Conservation (phyloP, 176 grass and related monocot species). For the Olyra latifolia region DNA sequence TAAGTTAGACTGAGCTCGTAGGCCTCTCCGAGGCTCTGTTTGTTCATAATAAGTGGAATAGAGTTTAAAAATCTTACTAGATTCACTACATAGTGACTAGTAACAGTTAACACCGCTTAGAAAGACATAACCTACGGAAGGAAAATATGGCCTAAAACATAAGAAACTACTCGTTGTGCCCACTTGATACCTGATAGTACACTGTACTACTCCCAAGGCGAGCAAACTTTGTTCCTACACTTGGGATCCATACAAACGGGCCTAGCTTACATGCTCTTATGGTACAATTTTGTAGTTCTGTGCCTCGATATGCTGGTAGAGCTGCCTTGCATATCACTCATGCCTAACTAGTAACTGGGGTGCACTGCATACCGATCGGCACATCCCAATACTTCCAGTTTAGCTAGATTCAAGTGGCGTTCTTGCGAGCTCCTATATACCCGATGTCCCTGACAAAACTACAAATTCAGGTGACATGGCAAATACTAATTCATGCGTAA, state of each 20-base stretch:
- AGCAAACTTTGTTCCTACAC: conserved; percentile 18
- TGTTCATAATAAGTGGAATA: too few species aligned
- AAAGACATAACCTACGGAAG: background rate
- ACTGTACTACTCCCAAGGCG: background rate
- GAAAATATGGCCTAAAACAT: background rate
- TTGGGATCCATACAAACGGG: conserved; percentile 21
- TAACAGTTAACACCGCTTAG: background rate
- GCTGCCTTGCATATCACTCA: conserved; percentile 24
- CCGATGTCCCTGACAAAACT: background rate
- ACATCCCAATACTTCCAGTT: background rate
- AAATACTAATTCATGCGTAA: background rate
- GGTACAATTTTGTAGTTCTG: background rate
- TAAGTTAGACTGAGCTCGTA: too few species aligned
- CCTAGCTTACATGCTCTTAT: background rate
- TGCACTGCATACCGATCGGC: background rate
- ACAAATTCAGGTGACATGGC: background rate
- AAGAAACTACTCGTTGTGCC: background rate
- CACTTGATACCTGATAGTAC: background rate
- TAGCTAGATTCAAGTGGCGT: background rate
- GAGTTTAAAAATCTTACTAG: too few species aligned
- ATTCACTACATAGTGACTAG: too few species aligned
- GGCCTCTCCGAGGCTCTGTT: too few species aligned
- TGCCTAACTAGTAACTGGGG: background rate
- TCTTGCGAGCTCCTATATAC: background rate
- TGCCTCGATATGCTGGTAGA: conserved; percentile 9